These are phyloP conservation scores for Fusarium gaditjirri DNA, from an alignment of 2,329 filamentous ascomycete genomes.

Conservation along the genomic window DNA sequence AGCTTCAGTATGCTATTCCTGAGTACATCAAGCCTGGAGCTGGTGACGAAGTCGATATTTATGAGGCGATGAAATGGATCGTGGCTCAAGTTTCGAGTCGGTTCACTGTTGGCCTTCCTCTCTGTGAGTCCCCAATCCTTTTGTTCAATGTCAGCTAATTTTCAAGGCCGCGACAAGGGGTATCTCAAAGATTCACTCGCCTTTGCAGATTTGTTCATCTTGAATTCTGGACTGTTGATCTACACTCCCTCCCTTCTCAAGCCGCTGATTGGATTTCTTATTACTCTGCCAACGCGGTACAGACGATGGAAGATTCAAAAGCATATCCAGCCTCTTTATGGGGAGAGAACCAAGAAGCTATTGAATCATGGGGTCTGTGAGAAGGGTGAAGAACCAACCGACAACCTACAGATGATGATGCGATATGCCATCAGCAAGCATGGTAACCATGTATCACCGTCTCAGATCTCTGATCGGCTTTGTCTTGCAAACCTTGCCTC, in stretches of 20 bases:
- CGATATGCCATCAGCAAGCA: conserved; percentile 28
- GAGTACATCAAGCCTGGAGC: conserved; percentile 45
- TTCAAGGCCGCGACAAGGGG: conserved; percentile 45
- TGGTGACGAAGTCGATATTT: conserved; percentile 46
- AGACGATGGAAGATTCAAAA: conserved; percentile 26
- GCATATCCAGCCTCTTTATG: conserved; percentile 18
- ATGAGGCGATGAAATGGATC: conserved; percentile 42
- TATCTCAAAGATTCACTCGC: conserved; percentile 47
- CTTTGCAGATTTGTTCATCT: conserved; percentile 48
- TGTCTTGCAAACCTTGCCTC: conserved; percentile 49
- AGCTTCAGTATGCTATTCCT: conserved; percentile 49
- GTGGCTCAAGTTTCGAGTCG: conserved; percentile 48
- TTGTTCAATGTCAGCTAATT: background rate
- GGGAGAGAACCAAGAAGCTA: background rate
- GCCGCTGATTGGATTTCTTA: conserved; percentile 46
- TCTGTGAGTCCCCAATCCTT: conserved; percentile 39
- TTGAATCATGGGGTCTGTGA: background rate
- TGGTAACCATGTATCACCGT: conserved; percentile 42
- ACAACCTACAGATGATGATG: conserved; percentile 37
- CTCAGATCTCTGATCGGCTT: conserved; percentile 36
- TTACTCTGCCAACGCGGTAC: conserved; percentile 29
- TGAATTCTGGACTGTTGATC: conserved; percentile 48
- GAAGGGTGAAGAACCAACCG: conserved; percentile 11
- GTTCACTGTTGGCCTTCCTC: conserved; percentile 47
- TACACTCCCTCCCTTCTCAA: conserved; percentile 47